These are phyloP conservation scores for Dothideomycetidae sp. DNA, from an alignment of 2,329 filamentous ascomycete genomes.

Conservation along the genomic window DNA sequence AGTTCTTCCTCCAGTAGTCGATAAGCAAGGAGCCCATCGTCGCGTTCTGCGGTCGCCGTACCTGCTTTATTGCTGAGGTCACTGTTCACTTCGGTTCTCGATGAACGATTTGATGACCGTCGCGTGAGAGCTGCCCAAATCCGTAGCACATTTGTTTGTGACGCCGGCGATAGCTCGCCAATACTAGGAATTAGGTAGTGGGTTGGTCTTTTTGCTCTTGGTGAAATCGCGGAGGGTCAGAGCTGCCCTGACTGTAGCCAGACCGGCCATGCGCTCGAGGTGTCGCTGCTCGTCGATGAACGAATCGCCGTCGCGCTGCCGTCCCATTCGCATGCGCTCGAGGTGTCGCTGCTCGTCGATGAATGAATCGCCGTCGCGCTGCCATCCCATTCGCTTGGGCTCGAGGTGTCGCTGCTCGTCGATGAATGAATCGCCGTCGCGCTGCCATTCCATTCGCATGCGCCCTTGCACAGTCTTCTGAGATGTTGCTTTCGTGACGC, in stretches of 20 bases:
- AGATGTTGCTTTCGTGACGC: constrained; percentile 48
- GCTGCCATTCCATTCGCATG: constrained; percentile 57
- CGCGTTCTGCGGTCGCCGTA: no score
- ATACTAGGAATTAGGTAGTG: constrained; percentile 64
- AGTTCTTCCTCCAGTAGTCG: no score
- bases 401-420: constrained; percentile 59
- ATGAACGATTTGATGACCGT: constrained; percentile 39
- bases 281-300: no score
- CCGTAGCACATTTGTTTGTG: constrained; percentile 52
- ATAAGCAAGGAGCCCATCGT: no score
- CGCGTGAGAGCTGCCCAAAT: constrained; percentile 34
- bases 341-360: no score
- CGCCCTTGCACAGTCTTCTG: constrained; percentile 59
- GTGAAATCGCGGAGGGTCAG: constrained; percentile 72
- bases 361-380: no score
- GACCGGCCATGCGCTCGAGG: constrained; percentile 68
- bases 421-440: constrained; percentile 38
- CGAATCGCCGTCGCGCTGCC: no score
- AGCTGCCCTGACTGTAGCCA: constrained; percentile 72
- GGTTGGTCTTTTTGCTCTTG: constrained; percentile 52
- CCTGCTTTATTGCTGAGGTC: no score
- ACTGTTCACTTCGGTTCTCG: no score
- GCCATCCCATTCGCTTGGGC: no score
- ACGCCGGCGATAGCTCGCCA: constrained; percentile 69
- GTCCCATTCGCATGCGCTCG: no score